Percentiles rank a stretch among this genome's conserved stretches.
Evolutionary conservation across 805 yeast species (phyloP).

Genomic region (Saturnispora besseyi): DNA sequence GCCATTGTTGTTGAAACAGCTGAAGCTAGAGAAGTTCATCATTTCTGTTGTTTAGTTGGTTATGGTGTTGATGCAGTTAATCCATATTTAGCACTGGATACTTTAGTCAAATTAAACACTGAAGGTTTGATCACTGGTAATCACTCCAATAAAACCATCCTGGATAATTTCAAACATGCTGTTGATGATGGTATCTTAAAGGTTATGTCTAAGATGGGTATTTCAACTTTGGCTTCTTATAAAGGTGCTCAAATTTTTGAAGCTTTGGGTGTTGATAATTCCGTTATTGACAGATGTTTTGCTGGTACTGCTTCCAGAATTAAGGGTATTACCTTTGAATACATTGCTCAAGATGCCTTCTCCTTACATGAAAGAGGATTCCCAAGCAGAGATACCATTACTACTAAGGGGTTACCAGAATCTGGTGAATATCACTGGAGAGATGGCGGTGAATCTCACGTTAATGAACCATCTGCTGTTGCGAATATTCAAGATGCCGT

Average conservation of each 20-base stretch:
- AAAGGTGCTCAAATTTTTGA: slow-evolving; percentile 99
- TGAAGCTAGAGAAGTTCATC: slow-evolving; percentile 97
- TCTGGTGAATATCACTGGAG: slow-evolving; percentile 98
- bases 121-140: slow-evolving; percentile 61
- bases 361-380: slow-evolving; percentile 88
- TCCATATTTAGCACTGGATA: slow-evolving; percentile 90
- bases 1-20: slow-evolving; percentile 90
- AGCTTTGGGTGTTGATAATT: slow-evolving; percentile 90
- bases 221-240: slow-evolving; percentile 94
- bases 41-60: slow-evolving; percentile 86
- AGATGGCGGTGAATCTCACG: slow-evolving; percentile 95
- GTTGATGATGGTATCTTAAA: slow-evolving; percentile 87
- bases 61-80: slow-evolving; percentile 96
- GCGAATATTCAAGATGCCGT: slow-evolving; percentile 98
- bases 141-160: slow-evolving; percentile 48
- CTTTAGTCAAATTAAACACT: slow-evolving; percentile 71
- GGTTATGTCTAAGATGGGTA: slow-evolving; percentile 99
- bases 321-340: slow-evolving; percentile 90
- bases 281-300: slow-evolving; percentile 91
- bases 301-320: slow-evolving; percentile 97
- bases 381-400: slow-evolving; percentile 65
- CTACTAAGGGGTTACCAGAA: slow-evolving; percentile 75
- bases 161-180: slow-evolving; percentile 75
- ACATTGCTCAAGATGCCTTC: slow-evolving; percentile 94
- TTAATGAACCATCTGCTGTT: slow-evolving; percentile 90